Evolutionary conservation across 768 basidiomycete species (phyloP).

Genomic region (Boletus pseudopeckii): DNA sequence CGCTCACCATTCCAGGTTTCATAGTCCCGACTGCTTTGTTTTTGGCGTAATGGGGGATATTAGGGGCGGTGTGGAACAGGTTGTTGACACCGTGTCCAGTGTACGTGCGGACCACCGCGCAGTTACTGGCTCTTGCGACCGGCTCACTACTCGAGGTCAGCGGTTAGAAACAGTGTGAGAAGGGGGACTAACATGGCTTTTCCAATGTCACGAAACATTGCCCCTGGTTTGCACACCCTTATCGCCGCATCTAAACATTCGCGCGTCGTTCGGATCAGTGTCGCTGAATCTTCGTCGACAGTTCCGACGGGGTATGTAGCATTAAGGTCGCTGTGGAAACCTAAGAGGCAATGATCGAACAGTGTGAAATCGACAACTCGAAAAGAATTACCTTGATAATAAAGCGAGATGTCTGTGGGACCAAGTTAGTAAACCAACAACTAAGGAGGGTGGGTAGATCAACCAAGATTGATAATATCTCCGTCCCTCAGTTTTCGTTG

Average conservation of each 20-base stretch:
- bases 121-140: slow-evolving; percentile 76
- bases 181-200: slow-evolving; percentile 65
- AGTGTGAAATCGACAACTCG: not conserved
- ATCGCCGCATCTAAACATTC: slow-evolving; percentile 87
- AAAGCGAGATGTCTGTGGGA: slow-evolving; percentile 69
- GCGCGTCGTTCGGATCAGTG: slow-evolving; percentile 79
- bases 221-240: slow-evolving; percentile 89
- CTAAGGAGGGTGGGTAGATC: slow-evolving; percentile 18
- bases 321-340: slow-evolving; percentile 91
- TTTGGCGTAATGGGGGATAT: slow-evolving; percentile 92
- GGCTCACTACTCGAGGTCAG: slow-evolving; percentile 59
- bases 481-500: slow-evolving; percentile 80
- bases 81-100: slow-evolving; percentile 89
- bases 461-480: slow-evolving; percentile 94
- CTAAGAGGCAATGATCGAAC: slow-evolving; percentile 34
- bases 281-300: slow-evolving; percentile 78
- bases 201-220: slow-evolving; percentile 84
- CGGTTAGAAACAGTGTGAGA: slow-evolving; percentile 9
- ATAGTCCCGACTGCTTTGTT: slow-evolving; percentile 91
- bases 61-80: slow-evolving; percentile 81
- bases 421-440: slow-evolving; percentile 16
- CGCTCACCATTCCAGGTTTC: slow-evolving; percentile 86
- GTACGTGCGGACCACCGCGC: slow-evolving; percentile 88
- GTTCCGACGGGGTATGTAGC: slow-evolving; percentile 89
- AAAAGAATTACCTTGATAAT: slow-evolving; percentile 59